Evolutionary conservation across 345 rosid genomes (phyloP), one percentile per base, ranked within the genome.

Genomic region (Dovyalis caffra): DNA sequence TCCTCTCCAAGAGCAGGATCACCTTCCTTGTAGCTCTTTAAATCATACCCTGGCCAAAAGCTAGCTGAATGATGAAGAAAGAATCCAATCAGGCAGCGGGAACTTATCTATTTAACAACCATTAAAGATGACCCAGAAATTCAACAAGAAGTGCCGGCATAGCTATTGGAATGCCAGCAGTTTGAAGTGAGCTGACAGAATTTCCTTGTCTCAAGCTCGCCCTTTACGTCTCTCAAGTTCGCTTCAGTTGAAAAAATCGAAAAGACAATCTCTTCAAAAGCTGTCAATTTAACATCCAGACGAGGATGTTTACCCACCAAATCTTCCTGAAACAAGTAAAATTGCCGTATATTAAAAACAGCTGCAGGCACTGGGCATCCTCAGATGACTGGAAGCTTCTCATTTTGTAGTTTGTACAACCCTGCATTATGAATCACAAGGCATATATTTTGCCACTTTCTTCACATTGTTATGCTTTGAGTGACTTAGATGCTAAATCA

Each of bases 351-450:
- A 32, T 34, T 72, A 71, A 71, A n/a, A 60, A 71, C 79, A 53
- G 79, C 79, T 34, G 77, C 80, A 57, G 77, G 75, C 69, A 57
- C 26, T 68, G 66, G 73, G 49, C 63, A 71, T 78, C 80, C 79
- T 61, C 83, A 56, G 69, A 69, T 29, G 72, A 67, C 66, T 6
- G 31, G 76, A 66, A 69, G 76, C 78, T 70, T 69, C 57, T 43
- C 75, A 25, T 49, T 66, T 71, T 63, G 77, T 35, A 69, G 64
- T n/a, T 56, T 9, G 28, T 29, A 23, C 64, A n/a, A 43, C 43
- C 71, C 86, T 88, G 85, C 86, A 86, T 81, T 66, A 38, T 69
- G 75, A 79, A 81, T 68, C 88, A 83, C 72, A 76, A 65, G 70
- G 57, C 72, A 72, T 28, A 69, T 72, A 78, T 70, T 74, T 61